Evolutionary conservation across 495 filamentous ascomycete genomes (phyloP).

Genomic region (Trichoderma virens): DNA sequence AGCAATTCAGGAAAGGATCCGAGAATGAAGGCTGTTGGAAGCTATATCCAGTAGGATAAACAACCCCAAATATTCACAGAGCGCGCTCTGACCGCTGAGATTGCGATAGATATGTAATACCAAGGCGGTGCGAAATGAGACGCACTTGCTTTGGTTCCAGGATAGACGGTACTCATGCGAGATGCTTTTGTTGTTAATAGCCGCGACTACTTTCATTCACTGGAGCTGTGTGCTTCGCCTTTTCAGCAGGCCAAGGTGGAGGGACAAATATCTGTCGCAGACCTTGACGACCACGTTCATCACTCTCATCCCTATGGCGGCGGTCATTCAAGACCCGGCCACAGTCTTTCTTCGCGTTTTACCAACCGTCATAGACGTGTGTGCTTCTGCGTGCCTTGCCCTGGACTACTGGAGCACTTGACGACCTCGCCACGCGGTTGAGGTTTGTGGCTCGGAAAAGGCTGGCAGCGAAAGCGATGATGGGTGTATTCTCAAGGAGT

Average conservation of each 20-base stretch:
- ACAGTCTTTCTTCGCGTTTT: constrained; percentile 1
- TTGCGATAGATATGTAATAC: background rate
- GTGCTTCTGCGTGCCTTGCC: background rate
- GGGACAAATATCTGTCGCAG: background rate
- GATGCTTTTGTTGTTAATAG: background rate
- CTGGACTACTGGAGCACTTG: background rate
- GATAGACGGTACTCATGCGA: background rate
- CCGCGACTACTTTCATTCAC: background rate
- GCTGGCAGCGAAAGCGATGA: background rate
- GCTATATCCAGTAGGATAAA: background rate
- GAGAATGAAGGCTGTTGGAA: background rate
- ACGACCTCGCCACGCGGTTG: background rate
- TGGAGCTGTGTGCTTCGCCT: background rate
- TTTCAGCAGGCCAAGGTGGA: background rate
- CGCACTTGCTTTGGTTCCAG: background rate
- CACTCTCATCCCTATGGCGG: background rate
- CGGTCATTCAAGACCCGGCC: background rate
- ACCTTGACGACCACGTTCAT: background rate
- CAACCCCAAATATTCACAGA: background rate
- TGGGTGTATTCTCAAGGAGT: no score
- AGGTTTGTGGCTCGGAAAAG: background rate
- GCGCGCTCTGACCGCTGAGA: background rate
- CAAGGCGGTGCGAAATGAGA: background rate
- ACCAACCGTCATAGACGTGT: background rate
- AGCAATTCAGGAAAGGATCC: background rate